Base-by-base conservation (phyloP, 306 rosid genomes). In the Begonia loranthoides region DNA sequence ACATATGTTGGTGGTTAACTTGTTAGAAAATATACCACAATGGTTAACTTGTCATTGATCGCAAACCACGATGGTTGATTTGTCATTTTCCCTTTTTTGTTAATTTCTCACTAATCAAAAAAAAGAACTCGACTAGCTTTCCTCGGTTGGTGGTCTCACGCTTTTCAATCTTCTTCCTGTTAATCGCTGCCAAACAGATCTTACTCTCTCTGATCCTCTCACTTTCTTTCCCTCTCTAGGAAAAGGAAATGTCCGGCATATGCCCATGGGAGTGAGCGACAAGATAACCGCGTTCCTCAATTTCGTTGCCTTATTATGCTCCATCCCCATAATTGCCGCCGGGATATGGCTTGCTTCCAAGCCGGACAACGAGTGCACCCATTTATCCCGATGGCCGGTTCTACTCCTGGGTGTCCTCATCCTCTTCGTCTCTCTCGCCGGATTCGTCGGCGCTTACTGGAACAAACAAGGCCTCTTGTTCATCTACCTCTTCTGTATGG, bases 321-420 rank as follows among this genome's bases (percentile, higher is more conserved):
- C 99, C 55, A 69, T 90, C 4, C 92, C 88, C 55, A 81, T 82
- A 0, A 86, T 90, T 36, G 92, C 73, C 9, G 66, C 95, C 1
- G 97, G 95, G 24, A 80, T 79, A n/a, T 90, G 97, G 97, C 71
- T 90, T 0, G 95, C 97, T 17, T 80, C 90, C 0, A 90, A 85
- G 51, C 80, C 94, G 1, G 94, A 76, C 80, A 80, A 85, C 74
- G 77, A 72, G 65, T 90, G 97, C 68, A 69, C 76, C 68, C 73
- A 59, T 63, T 62, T 70, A 2, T 69, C 85, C 73, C 90, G 94
- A 1, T 90, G 94, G 92, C 94, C 92, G 3, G 68, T 90, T 1
- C 64, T 82, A 44, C 36, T 82, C 24, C 58, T 90, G 5, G 97
- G 97, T 21, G n/a, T 60, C 34, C 81, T 90, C 2, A 50, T 90